These are phyloP conservation scores for Chalciporus pseudorubinellus DNA, from an alignment of 768 basidiomycete species.

Conservation along the genomic window DNA sequence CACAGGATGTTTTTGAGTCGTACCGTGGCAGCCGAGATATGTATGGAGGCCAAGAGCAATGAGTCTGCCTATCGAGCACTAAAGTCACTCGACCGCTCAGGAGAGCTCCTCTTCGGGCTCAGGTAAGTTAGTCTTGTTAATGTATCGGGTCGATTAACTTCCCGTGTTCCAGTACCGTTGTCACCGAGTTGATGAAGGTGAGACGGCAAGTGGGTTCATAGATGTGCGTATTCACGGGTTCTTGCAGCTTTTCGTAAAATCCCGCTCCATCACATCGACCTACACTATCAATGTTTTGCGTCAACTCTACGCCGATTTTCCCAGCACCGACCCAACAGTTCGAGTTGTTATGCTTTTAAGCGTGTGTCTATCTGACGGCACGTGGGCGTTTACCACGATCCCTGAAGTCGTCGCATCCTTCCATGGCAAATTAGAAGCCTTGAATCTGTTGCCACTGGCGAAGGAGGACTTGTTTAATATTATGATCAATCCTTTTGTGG, in stretches of 20 bases:
- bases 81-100: conserved; percentile 62
- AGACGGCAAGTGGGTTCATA: background rate
- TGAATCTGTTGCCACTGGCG: conserved; percentile 56
- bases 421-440: conserved; percentile 50
- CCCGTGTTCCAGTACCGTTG: conserved; percentile 35
- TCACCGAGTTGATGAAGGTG: conserved; percentile 70
- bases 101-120: conserved; percentile 66
- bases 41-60: conserved; percentile 76
- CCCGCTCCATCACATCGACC: conserved; percentile 58
- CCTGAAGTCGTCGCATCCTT: conserved; percentile 31
- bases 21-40: conserved; percentile 79
- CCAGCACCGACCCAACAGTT: conserved; percentile 55
- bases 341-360: conserved; percentile 74
- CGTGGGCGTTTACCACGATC: conserved; percentile 27
- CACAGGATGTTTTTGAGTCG: conserved; percentile 77
- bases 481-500: conserved; percentile 68
- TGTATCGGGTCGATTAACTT: background rate
- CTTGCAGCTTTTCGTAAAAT: conserved; percentile 62
- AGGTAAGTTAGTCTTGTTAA: conserved; percentile 40
- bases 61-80: conserved; percentile 67
- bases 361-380: conserved; percentile 46
- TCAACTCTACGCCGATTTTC: conserved; percentile 65
- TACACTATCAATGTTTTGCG: conserved; percentile 53
- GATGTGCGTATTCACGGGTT: conserved; percentile 4
- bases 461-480: conserved; percentile 59